These are phyloP conservation scores for Ophiostoma ips DNA, from an alignment of 2,329 filamentous ascomycete species.

Conservation along the genomic window DNA sequence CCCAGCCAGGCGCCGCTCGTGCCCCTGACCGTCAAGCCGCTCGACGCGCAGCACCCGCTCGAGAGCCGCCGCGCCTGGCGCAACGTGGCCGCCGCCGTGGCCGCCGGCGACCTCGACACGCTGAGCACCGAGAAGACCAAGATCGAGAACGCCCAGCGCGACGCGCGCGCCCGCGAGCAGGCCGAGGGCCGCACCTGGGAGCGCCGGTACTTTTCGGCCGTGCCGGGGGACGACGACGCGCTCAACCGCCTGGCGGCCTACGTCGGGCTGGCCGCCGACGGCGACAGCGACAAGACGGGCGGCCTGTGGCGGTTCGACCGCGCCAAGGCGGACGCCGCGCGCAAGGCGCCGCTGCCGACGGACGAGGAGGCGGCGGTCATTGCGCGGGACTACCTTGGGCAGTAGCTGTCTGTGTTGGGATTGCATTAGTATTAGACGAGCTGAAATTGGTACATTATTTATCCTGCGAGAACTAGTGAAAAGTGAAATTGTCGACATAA, in stretches of 20 bases:
- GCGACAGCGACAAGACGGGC: constrained; percentile 46
- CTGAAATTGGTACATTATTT: too few species aligned
- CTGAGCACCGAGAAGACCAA: constrained; percentile 69
- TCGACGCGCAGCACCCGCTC: constrained; percentile 71
- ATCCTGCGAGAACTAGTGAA: too few species aligned
- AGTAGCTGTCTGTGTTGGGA: constrained; percentile 12
- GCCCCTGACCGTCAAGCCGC: constrained; percentile 53
- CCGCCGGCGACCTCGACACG: constrained; percentile 68
- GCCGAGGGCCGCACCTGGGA: constrained; percentile 67
- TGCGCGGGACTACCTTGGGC: constrained; percentile 22
- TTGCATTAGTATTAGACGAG: too few species aligned
- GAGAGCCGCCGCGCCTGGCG: constrained; percentile 82
- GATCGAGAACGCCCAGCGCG: constrained; percentile 79
- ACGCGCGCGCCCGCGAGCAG: constrained; percentile 57
- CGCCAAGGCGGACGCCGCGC: constrained; percentile 29
- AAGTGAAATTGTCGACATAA: too few species aligned
- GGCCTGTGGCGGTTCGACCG: constrained; percentile 45
- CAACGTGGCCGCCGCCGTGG: constrained; percentile 70
- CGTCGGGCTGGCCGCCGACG: constrained; percentile 34
- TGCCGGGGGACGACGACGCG: constrained; percentile 30
- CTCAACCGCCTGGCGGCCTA: constrained; percentile 30
- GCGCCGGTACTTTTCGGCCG: constrained; percentile 61
- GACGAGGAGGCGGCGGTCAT: constrained; percentile 23
- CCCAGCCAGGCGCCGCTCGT: constrained; percentile 45
- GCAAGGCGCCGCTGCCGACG: constrained; percentile 17